Evolutionary conservation across 352 stramenopile genomes (phyloP).

Genomic region (Globisporangium apiculatum): DNA sequence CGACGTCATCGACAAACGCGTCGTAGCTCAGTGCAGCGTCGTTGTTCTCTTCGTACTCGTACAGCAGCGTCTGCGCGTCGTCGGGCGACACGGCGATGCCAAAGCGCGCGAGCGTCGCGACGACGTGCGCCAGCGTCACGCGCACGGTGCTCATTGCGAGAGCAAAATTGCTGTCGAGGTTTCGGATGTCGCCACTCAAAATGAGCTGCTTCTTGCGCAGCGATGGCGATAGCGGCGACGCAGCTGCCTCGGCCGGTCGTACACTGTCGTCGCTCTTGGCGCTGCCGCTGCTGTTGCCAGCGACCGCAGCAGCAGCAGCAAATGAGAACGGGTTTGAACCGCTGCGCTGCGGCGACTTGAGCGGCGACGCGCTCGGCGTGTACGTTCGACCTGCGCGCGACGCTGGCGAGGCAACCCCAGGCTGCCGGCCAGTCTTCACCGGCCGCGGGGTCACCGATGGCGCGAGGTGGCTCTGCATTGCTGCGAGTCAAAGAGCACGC

Average conservation of each 20-base stretch:
- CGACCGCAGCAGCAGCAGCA: neutral
- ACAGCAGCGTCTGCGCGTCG: conserved; percentile 49
- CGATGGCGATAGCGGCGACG: conserved; percentile 15
- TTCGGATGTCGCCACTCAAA: conserved; percentile 60
- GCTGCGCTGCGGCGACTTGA: conserved; percentile 21
- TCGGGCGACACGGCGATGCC: conserved; percentile 41
- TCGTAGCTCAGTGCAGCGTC: conserved; percentile 46
- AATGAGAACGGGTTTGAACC: conserved; percentile 10
- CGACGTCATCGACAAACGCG: conserved; percentile 55
- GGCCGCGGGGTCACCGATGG: conserved; percentile 58
- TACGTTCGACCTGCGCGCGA: conserved; percentile 40
- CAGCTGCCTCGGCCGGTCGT: conserved; percentile 21
- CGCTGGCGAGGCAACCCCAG: conserved; percentile 6
- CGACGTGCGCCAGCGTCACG: conserved; percentile 36
- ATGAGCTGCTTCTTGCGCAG: conserved; percentile 61
- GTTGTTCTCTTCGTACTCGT: conserved; percentile 81
- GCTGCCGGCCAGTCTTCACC: conserved; percentile 21
- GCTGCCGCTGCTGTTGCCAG: neutral
- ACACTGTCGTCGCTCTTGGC: conserved; percentile 8
- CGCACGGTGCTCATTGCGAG: conserved; percentile 36
- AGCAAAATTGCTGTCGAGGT: conserved; percentile 62
- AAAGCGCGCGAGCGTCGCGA: conserved; percentile 38
- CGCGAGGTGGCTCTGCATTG: conserved; percentile 34
- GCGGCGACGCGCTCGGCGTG: conserved; percentile 34
- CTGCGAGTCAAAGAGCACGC: neutral